Percentiles rank a stretch among this genome's conserved stretches.
phyloP scores from a whole-genome alignment of 1,139 yeast genomes.

The Yamadazyma triangularis region DNA sequence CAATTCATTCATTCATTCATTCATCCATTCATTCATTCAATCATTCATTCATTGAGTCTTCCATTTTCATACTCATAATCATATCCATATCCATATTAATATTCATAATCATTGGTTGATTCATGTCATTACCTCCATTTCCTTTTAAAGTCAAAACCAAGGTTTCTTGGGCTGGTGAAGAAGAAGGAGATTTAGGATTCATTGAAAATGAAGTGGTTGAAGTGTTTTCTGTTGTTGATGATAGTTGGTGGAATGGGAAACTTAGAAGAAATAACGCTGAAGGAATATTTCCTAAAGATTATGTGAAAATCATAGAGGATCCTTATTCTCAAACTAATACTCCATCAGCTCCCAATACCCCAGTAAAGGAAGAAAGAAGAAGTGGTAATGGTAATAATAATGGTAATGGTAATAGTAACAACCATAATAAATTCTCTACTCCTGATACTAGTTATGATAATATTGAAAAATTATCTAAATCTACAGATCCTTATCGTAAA shows the following conservation, averaged over 20 bases:
- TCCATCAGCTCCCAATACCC: constrained; percentile 15
- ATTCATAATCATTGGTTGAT: too few species aligned
- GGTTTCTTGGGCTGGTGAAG: constrained; percentile 89
- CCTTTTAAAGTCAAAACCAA: constrained; percentile 76
- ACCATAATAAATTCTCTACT: constrained; percentile 12
- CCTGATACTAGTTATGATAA: constrained; percentile 23
- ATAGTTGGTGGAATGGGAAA: constrained; percentile 89
- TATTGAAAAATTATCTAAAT: constrained; percentile 8
- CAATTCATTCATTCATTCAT: too few species aligned
- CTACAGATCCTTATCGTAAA: constrained; percentile 11
- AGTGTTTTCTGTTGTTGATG: constrained; percentile 75
- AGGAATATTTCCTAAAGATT: constrained; percentile 86
- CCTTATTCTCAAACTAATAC: constrained; percentile 12
- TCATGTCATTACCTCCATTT: constrained; percentile 27
- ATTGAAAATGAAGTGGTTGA: constrained; percentile 90
- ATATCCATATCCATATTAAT: too few species aligned
- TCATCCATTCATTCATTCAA: too few species aligned
- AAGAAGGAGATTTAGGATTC: constrained; percentile 86
- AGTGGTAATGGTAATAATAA: constrained; percentile 4
- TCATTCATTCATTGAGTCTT: too few species aligned
- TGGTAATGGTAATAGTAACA: constrained; percentile 10
- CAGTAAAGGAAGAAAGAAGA: constrained; percentile 12
- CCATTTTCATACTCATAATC: too few species aligned
- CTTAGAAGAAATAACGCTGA: constrained; percentile 74
- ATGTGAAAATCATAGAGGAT: constrained; percentile 59